phyloP scores from a whole-genome alignment of 495 filamentous ascomycete species.

The Penicillium egyptiacum region DNA sequence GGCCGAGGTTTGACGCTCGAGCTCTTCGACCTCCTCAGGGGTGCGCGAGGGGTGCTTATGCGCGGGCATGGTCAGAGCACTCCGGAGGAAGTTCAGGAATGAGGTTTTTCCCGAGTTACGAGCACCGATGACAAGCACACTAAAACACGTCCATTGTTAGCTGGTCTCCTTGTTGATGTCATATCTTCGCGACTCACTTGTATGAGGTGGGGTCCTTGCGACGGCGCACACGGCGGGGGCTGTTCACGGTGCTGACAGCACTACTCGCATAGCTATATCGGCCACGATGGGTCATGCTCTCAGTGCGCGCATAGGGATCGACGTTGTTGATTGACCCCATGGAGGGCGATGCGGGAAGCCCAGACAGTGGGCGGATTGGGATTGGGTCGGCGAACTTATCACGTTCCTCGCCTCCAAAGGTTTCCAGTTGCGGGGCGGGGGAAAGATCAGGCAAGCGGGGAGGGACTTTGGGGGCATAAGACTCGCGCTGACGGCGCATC shows the following conservation, averaged over 20 bases:
- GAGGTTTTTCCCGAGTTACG: conserved; percentile 91
- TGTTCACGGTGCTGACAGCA: conserved; percentile 88
- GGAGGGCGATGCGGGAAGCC: conserved; percentile 14
- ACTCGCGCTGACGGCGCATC: conserved; percentile 63
- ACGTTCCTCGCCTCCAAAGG: conserved; percentile 70
- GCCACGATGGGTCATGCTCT: conserved; percentile 96
- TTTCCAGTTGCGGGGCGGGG: conserved; percentile 62
- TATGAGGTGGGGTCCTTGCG: conserved; percentile 97
- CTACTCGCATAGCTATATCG: conserved; percentile 97
- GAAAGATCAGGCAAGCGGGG: conserved; percentile 79
- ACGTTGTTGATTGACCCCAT: conserved; percentile 52
- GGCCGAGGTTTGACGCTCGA: conserved; percentile 39
- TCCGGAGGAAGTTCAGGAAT: conserved; percentile 93
- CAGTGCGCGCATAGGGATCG: conserved; percentile 77
- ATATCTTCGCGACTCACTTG: conserved; percentile 69
- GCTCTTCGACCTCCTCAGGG: conserved; percentile 51
- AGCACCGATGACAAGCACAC: conserved; percentile 86
- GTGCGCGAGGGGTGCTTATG: conserved; percentile 66
- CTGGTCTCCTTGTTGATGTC: background rate
- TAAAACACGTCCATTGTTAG: conserved; percentile 36
- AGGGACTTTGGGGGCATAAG: conserved; percentile 65
- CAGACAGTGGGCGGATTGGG: conserved; percentile 24
- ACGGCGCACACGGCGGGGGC: conserved; percentile 84
- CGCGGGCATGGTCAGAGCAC: conserved; percentile 72
- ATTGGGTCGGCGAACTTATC: conserved; percentile 20